Evolutionary conservation across 2,329 filamentous ascomycete genomes (phyloP), one percentile per base, ranked within the genome.

Genomic region (Microthyrium microscopicum): DNA sequence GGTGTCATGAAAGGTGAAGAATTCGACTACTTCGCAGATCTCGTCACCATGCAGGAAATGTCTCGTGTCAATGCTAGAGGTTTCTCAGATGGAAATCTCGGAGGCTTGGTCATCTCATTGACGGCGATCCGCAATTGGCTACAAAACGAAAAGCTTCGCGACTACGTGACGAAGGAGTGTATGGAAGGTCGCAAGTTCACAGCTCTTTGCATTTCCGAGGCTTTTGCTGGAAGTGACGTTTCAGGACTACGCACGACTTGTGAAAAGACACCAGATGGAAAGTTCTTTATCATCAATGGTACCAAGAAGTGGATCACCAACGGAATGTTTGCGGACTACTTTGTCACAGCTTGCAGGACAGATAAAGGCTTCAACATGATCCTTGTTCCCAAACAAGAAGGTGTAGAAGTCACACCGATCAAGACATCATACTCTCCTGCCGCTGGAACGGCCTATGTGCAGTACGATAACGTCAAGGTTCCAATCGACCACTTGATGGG

Each of bases 271-370:
- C 42, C 47, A 7, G 54, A 57, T 35, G 54, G 54, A 28, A 55
- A 55, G 43, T 48, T 52, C 40, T 85, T 80, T 51, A 66, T 68
- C 42, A 62, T 71, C 34, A 77, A 77, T 48, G 77, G 78, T 31
- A 74, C 65, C 35, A 87, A 85, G 66, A 89, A 87, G 56, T 83
- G 78, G 77, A 84, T 83, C 50, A 84, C 79, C 25, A 83, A 84
- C 54, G 80, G 78, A 39, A 73, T 77, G 47, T 89, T 75, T 55
- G 69, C 61, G 40, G 80, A 89, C 54, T 89, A 87, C 60, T 91
- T 89, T 46, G 77, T 89, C 32, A 77, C 73, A 1, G 81, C 74
- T 29, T 82, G 81, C 47, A 73, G 72, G 50, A 91, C 81, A 0
- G 73, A 73, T 35, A 84, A 84, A 55, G 78, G 78, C 12, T 71